Base-by-base conservation (phyloP, 176 grass and related monocot species). In the Guadua angustifolia region DNA sequence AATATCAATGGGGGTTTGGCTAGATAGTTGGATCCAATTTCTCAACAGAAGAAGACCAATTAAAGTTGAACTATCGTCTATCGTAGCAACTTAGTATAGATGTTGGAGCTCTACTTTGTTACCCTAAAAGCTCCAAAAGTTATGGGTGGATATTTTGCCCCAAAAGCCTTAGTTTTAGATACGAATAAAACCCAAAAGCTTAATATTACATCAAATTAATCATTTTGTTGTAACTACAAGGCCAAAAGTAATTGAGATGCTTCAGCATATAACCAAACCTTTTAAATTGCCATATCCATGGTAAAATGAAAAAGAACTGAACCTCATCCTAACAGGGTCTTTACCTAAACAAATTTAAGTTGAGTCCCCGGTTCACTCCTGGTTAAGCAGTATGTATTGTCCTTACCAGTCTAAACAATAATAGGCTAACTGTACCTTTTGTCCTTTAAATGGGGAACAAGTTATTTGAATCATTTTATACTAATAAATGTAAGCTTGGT, bases 241-340 rank as follows among this genome's bases (percentile, higher is more conserved):
- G 43, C 16, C 51, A 79, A 38, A 69, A 71, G 55, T 77, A 47
- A 71, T 70, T 52, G 12, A 39, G 26, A 78, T 43, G 7, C 75
- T 86, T 77, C 8, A 64, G 19, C 25, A 22, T 71, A 65, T 63
- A 71, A 45, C 33, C 33, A 77, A 53, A 81, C 49, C 47, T 81
- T 57, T 6, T 45, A 75, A 75, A 70, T 21, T 68, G 19, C 2
- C 11, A 39, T 52, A 47, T 67, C 46, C 62, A 68, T 80, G 29
- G 10, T 63, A 35, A 29, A 45, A 78, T 29, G n/a, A 62, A 63
- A 47, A 57, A 21, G 64, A n/a, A 36, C 32, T 26, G 13, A 11
- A 51, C 46, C 46, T 52, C 19, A 38, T 45, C 19, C 32, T 17
- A 80, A 39, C 13, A 68, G 63, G 71, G 32, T 40, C 32, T 55